Evolutionary conservation across 2,329 filamentous ascomycete species (phyloP).

Genomic region (Claviceps digitariae): DNA sequence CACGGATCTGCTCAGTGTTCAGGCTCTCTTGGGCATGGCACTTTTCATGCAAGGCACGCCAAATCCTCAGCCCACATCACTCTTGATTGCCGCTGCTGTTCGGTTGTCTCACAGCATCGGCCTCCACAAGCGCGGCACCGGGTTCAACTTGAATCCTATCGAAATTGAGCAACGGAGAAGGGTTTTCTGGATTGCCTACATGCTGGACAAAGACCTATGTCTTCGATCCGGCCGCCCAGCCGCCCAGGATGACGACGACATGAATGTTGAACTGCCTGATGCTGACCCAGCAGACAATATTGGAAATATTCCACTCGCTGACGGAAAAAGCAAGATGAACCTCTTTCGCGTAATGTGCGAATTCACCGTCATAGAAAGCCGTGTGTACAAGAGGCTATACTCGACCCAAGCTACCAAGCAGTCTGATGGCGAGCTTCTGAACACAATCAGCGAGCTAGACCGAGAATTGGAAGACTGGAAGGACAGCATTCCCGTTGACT

Average conservation of each 20-base stretch:
- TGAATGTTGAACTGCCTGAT: constrained; percentile 93
- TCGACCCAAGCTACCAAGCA: constrained; percentile 86
- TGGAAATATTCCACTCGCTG: constrained; percentile 80
- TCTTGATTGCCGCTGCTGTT: constrained; percentile 82
- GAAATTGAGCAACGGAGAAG: constrained; percentile 78
- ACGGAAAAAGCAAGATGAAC: constrained; percentile 87
- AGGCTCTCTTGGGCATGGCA: constrained; percentile 85
- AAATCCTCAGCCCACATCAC: constrained; percentile 87
- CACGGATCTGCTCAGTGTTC: constrained; percentile 86
- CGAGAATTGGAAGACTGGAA: constrained; percentile 89
- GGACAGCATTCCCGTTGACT: constrained; percentile 86
- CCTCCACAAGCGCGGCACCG: constrained; percentile 81
- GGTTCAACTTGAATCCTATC: constrained; percentile 84
- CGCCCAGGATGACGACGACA: constrained; percentile 53
- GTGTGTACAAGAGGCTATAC: constrained; percentile 86
- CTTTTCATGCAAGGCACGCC: constrained; percentile 93
- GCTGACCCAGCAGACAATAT: constrained; percentile 85
- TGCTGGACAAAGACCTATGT: constrained; percentile 50
- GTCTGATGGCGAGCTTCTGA: constrained; percentile 81
- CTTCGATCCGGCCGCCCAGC: constrained; percentile 46
- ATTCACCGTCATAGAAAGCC: constrained; percentile 82
- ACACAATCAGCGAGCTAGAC: constrained; percentile 91
- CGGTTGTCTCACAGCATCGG: constrained; percentile 87
- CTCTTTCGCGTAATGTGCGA: constrained; percentile 87
- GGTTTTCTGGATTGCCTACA: constrained; percentile 54